Evolutionary conservation across 2,329 filamentous ascomycete species (phyloP).

Genomic region (Penicillium occitanis): DNA sequence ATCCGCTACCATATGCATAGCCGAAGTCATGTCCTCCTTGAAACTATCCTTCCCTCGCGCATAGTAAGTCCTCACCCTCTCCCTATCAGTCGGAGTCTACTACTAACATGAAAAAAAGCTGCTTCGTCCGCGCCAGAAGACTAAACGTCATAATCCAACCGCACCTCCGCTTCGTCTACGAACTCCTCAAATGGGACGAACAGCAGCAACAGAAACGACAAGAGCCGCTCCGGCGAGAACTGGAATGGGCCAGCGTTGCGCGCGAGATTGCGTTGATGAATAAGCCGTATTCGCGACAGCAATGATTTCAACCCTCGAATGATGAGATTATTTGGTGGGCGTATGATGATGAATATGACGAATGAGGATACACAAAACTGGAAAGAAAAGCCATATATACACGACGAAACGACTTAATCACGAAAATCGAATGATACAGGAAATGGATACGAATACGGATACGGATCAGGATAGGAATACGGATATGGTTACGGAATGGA

Average conservation of each 20-base stretch:
- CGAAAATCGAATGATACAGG: neutral
- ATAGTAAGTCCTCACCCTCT: slow-evolving; percentile 57
- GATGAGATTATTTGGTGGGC: neutral
- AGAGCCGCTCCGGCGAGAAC: slow-evolving; percentile 65
- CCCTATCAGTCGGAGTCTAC: neutral
- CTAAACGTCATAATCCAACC: slow-evolving; percentile 98
- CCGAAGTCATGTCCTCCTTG: slow-evolving; percentile 89
- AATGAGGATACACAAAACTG: neutral
- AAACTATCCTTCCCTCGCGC: slow-evolving; percentile 83
- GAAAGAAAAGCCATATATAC: slow-evolving; percentile 5
- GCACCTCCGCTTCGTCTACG: slow-evolving; percentile 86
- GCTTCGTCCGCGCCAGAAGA: slow-evolving; percentile 86
- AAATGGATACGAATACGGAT: neutral
- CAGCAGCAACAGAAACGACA: slow-evolving; percentile 62
- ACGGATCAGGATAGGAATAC: neutral
- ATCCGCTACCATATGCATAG: slow-evolving; percentile 96
- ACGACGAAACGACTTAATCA: neutral
- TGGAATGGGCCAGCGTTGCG: slow-evolving; percentile 88
- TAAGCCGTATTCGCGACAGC: slow-evolving; percentile 76
- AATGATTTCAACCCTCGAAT: slow-evolving; percentile 12
- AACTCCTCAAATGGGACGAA: slow-evolving; percentile 96
- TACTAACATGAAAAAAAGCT: slow-evolving; percentile 47
- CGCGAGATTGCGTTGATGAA: slow-evolving; percentile 96
- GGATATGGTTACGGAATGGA: neutral
- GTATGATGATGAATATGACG: neutral